A percentile compares a stretch with the other conserved stretches of the same genome.
phyloP scores from a whole-genome alignment of 1,139 yeast genomes.

The Kodamaea suecica region DNA sequence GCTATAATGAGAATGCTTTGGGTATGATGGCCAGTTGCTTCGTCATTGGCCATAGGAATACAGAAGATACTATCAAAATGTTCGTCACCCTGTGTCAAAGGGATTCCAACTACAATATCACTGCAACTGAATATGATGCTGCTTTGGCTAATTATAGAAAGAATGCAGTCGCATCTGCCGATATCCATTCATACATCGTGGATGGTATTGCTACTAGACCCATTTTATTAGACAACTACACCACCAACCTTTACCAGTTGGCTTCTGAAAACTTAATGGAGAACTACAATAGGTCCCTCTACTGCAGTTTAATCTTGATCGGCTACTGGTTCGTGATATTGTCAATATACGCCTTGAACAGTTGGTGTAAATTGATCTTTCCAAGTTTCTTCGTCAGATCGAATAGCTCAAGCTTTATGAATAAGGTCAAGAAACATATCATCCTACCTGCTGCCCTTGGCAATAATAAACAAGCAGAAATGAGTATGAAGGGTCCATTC shows the following conservation, averaged over 20 bases:
- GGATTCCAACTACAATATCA: no score
- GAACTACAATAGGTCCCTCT: slow-evolving; percentile 37
- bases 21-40: no score
- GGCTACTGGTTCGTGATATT: slow-evolving; percentile 51
- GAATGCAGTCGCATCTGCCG: not conserved
- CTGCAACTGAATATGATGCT: not conserved
- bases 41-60: no score
- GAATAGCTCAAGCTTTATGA: slow-evolving; percentile 1
- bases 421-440: slow-evolving; percentile 17
- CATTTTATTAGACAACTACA: not conserved
- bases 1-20: no score
- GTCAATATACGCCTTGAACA: slow-evolving; percentile 36
- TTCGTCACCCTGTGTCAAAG: no score
- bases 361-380: slow-evolving; percentile 34
- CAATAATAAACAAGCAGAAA: slow-evolving; percentile 22
- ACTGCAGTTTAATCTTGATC: slow-evolving; percentile 46
- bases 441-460: slow-evolving; percentile 28
- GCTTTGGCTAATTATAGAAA: not conserved
- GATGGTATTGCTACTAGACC: slow-evolving; percentile 7
- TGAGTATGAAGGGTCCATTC: not conserved
- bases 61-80: no score
- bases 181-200: not conserved
- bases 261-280: slow-evolving; percentile 18
- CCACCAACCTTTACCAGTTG: not conserved
- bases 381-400: slow-evolving; percentile 18